phyloP scores from a whole-genome alignment of 768 basidiomycete species.

The Hericium coralloides region DNA sequence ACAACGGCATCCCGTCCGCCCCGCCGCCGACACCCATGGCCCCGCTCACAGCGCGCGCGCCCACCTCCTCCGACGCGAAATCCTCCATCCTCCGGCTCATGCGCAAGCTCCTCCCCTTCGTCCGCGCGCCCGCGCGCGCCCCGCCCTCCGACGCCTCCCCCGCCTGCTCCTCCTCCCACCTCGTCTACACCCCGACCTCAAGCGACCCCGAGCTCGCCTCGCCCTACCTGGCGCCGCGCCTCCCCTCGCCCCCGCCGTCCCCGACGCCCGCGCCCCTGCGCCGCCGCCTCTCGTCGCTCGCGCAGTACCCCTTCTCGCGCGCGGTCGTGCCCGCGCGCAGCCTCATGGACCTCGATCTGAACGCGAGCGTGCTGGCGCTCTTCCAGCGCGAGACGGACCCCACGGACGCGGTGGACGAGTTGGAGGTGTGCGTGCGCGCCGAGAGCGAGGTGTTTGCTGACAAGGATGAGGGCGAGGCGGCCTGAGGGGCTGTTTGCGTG shows the following conservation, averaged over 20 bases:
- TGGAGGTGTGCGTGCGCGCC: neutral
- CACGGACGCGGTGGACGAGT: neutral
- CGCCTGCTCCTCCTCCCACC: too few relatives aligned
- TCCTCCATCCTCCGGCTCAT: constrained; percentile 1
- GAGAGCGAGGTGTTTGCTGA: neutral
- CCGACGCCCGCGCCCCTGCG: too few relatives aligned
- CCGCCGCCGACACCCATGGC: neutral
- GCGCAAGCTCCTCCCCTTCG: neutral
- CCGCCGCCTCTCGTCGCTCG: too few relatives aligned
- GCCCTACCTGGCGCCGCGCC: too few relatives aligned
- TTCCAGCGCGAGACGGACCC: neutral
- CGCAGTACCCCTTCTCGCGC: too few relatives aligned
- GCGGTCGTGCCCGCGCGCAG: too few relatives aligned
- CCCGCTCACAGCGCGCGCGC: neutral
- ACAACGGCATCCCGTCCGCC: neutral
- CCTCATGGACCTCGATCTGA: too few relatives aligned
- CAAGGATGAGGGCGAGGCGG: neutral
- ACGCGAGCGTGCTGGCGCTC: neutral
- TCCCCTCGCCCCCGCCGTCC: too few relatives aligned
- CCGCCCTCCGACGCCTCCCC: too few relatives aligned
- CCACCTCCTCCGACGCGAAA: constrained; percentile 6
- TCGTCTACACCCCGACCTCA: too few relatives aligned
- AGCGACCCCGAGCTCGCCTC: too few relatives aligned
- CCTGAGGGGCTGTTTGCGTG: neutral
- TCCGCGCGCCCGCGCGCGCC: neutral